phyloP scores from a whole-genome alignment of 164 flowering plant species.

The Aristolochia fimbriata region DNA sequence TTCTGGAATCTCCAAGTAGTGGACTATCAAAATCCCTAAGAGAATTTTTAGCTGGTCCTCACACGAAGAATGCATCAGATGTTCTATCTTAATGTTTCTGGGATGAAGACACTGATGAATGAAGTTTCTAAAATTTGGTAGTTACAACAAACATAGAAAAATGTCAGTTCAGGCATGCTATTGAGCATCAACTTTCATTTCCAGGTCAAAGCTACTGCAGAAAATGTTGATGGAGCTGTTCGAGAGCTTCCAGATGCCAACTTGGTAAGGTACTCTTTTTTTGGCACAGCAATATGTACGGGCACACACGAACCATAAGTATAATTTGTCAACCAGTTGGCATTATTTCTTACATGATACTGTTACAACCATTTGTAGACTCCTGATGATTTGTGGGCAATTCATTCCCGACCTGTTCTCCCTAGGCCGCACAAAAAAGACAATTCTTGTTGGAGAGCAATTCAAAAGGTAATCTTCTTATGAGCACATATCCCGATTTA shows the following conservation, averaged over 20 bases:
- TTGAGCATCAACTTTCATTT: no score
- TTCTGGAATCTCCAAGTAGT: no score
- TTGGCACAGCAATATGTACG: conserved; percentile 11
- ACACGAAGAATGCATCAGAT: no score
- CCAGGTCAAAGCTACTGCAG: conserved; percentile 97
- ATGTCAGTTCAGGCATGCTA: neutral
- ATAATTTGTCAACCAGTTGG: neutral
- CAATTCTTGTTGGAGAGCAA: conserved; percentile 65
- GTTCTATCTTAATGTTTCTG: no score
- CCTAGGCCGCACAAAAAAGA: conserved; percentile 73
- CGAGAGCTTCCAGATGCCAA: conserved; percentile 99
- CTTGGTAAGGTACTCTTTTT: conserved; percentile 86
- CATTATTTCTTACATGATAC: neutral
- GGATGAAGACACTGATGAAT: no score
- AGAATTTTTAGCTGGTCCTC: no score
- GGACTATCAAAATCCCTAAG: no score
- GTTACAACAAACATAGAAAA: no score
- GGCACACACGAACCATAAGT: neutral
- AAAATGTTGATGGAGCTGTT: conserved; percentile 93
- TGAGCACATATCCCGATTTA: neutral
- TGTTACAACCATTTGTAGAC: conserved; percentile 26
- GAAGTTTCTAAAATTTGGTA: no score
- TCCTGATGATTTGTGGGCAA: conserved; percentile 86
- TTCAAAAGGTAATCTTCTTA: conserved; percentile 57
- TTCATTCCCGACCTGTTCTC: conserved; percentile 66